Evolutionary conservation across 192 early-diverging fungal species (phyloP), one percentile per base, ranked within the genome.

Genomic region (Backusella westeae): DNA sequence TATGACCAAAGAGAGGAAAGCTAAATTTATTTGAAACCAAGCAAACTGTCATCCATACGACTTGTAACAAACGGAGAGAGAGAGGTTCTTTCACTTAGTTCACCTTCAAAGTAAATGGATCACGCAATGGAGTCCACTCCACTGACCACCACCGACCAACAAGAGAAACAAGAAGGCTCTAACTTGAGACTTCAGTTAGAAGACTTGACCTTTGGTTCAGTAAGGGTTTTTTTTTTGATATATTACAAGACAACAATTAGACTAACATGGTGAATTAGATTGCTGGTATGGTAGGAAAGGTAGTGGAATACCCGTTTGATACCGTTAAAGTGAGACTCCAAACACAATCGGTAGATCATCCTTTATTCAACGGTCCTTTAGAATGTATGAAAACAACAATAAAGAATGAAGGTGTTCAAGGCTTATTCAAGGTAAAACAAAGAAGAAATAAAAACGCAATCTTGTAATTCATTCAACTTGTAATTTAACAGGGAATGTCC

Each of bases 271-370:
- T n/a, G 32, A 36, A 59, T 14, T 15, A 94, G 93, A 75, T 96
- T 15, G 91, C 95, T 4, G 97, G 97, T 34, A 90, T 98, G 75
- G 87, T 91, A 26, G 97, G 94, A 83, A 97, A 97, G 88, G 87
- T 95, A 73, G 90, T 99, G 76, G 97, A 99, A 81, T 97, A 94
- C 71, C 97, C 97, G 4, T 97, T 97, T 80, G 97, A 98, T 85
- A 97, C 96, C 4, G 85, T 97, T 84, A 95, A 97, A 69, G 96
- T 98, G 10, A 93, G 96, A 4, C 87, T 99, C 41, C 97, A 99
- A 78, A 91, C 94, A 6, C 92, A 94, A 77, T 91, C 96, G 0
- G 80, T 88, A 46, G 84, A 85, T 19, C 75, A 78, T 17, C 85
- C 87, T 8, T 84, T 84, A 75, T 98, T 95, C 80, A 82, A 84